phyloP scores from a whole-genome alignment of 2,329 filamentous ascomycete species.

The Pyrenochaeta sp. region DNA sequence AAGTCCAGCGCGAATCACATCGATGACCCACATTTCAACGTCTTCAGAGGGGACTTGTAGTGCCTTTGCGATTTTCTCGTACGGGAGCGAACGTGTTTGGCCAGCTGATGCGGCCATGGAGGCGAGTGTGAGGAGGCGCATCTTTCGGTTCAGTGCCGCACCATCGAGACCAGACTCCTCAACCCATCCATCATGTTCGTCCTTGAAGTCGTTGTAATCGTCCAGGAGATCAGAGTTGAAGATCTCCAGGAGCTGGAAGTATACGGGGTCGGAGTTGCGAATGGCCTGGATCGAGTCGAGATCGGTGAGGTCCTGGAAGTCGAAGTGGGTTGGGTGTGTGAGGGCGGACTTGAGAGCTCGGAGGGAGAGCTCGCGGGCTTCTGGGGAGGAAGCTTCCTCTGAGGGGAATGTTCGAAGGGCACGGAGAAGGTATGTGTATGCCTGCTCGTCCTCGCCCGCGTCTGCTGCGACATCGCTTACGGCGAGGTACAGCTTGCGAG shows the following conservation, averaged over 20 bases:
- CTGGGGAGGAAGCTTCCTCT: slow-evolving; percentile 62
- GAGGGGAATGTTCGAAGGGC: slow-evolving; percentile 80
- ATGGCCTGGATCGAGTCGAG: slow-evolving; percentile 85
- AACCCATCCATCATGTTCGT: slow-evolving; percentile 87
- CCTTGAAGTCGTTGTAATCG: slow-evolving; percentile 94
- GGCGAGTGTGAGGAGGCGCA: slow-evolving; percentile 92
- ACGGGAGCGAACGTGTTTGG: slow-evolving; percentile 86
- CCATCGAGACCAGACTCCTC: slow-evolving; percentile 77
- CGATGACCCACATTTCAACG: slow-evolving; percentile 98
- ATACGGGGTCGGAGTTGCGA: slow-evolving; percentile 80
- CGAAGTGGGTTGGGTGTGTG: slow-evolving; percentile 70
- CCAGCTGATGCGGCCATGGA: slow-evolving; percentile 81
- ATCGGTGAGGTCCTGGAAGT: slow-evolving; percentile 75
- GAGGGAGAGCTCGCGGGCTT: slow-evolving; percentile 67
- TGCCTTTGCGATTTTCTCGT: slow-evolving; percentile 82
- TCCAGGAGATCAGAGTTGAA: slow-evolving; percentile 94
- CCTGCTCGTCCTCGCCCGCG: slow-evolving; percentile 78
- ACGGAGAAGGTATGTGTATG: slow-evolving; percentile 75
- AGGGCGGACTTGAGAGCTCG: slow-evolving; percentile 74
- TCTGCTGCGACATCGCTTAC: slow-evolving; percentile 83
- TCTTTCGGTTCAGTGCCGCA: slow-evolving; percentile 86
- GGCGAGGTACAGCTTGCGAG: slow-evolving; percentile 83
- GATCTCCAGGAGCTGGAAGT: slow-evolving; percentile 93
- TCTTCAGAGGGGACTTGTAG: slow-evolving; percentile 84
- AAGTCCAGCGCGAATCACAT: slow-evolving; percentile 93